Base-by-base conservation (phyloP, 2,329 filamentous ascomycete genomes). In the Hypoxylon sp. region DNA sequence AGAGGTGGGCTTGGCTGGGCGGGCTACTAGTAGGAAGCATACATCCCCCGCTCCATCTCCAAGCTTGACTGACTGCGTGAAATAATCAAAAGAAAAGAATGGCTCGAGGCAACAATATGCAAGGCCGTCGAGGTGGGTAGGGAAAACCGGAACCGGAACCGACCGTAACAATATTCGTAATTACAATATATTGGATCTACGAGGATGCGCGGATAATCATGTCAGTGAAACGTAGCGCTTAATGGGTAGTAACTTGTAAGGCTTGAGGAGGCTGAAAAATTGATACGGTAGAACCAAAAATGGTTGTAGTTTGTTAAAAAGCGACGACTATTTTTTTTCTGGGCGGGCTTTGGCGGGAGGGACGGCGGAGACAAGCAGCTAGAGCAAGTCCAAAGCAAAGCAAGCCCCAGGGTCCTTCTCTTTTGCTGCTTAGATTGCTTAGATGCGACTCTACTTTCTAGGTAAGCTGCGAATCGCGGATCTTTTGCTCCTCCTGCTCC, bases 1-100 rank as follows among this genome's bases (percentile, higher is more conserved):
- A 53, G 31, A 46, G 38, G 27, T 55, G 37, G 32, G 51, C 44
- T 35, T 27, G 34, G 34, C 15, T 47, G 16, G 29, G 45, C 42
- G 26, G 55, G 43, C 53, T 61, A 59, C 45, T 59, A 23, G 51
- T 49, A 47, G 20, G 35, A 55, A 42, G 36, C 40, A 34, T 21
- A 50, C 30, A 55, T 49, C 45, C 45, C 54, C 56, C 46, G 59
- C 59, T 55, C 59, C 59, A 61, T 61, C 51, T 52, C 56, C 31
- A 32, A 52, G 35, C 51, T 47, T 21, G 15, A 42, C 5, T 6
- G 9, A 6, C 43, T 55, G 55, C 48, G 55, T 52, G 55, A 52
- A 55, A 58, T 58, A 27, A 35, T 8, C 13, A 20, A 27, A 34
- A n/a, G 21, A 13, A 44, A 34, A n/a, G 12, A 12, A 44, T 8